Percentiles rank a stretch among this genome's conserved stretches.
Conservation (phyloP, 2,329 filamentous ascomycete genomes). For the Uncinocarpus reesii region DNA sequence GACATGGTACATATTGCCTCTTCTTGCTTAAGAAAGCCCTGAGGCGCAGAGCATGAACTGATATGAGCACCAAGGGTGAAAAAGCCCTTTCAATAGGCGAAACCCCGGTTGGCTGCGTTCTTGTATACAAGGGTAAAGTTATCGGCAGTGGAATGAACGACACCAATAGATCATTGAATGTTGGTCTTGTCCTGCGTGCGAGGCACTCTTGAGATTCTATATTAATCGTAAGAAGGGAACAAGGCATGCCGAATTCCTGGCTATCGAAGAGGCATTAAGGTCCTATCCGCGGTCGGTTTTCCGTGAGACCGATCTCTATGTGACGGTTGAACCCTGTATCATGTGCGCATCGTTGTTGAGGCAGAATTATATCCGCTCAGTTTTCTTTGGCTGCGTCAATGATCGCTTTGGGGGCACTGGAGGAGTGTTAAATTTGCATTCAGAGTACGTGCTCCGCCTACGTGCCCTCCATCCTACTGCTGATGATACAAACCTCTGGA, state of each 20-base stretch:
- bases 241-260: slow-evolving; percentile 90
- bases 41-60: neutral
- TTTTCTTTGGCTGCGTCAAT: slow-evolving; percentile 92
- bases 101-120: slow-evolving; percentile 91
- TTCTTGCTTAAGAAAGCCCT: neutral
- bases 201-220: neutral
- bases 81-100: slow-evolving; percentile 77
- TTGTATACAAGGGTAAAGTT: slow-evolving; percentile 67
- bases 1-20: slow-evolving; percentile 54
- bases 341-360: slow-evolving; percentile 93
- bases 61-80: slow-evolving; percentile 52
- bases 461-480: slow-evolving; percentile 7
- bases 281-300: slow-evolving; percentile 59
- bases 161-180: slow-evolving; percentile 74
- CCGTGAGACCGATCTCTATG: slow-evolving; percentile 70
- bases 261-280: slow-evolving; percentile 56
- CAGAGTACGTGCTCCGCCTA: slow-evolving; percentile 40
- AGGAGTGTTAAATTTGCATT: slow-evolving; percentile 79
- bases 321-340: slow-evolving; percentile 96
- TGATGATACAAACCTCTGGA: neutral
- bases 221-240: slow-evolving; percentile 55
- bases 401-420: slow-evolving; percentile 96
- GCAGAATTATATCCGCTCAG: slow-evolving; percentile 75
- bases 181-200: slow-evolving; percentile 25
- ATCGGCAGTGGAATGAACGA: slow-evolving; percentile 94